A percentile compares a stretch with the other conserved stretches of the same genome.
These are phyloP conservation scores for Streptanthus diversifolius DNA, from an alignment of 345 rosid genomes.

Conservation along the genomic window DNA sequence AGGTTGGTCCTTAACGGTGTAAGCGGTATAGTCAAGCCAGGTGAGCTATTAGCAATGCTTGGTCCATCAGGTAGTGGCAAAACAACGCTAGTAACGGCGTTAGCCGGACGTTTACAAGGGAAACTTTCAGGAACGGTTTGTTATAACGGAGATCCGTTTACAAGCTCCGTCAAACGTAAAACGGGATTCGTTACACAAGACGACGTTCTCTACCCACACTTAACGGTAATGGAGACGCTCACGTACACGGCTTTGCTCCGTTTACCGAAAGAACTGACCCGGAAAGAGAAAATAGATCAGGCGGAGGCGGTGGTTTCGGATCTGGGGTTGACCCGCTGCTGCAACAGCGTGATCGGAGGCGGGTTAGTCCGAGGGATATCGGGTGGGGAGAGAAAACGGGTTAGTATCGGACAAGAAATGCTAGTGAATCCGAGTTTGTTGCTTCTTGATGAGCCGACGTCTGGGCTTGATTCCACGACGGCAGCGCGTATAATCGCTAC, in stretches of 20 bases:
- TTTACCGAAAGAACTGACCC: conserved; percentile 60
- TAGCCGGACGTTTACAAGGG: conserved; percentile 69
- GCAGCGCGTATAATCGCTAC: conserved; percentile 71
- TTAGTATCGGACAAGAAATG: conserved; percentile 87
- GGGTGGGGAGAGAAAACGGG: conserved; percentile 91
- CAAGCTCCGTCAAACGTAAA: conserved; percentile 70
- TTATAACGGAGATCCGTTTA: conserved; percentile 60
- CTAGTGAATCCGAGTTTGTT: conserved; percentile 83
- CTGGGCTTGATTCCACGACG: conserved; percentile 87
- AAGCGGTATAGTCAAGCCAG: conserved; percentile 76
- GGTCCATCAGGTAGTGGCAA: conserved; percentile 98
- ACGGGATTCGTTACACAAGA: conserved; percentile 86
- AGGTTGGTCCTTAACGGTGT: conserved; percentile 66
- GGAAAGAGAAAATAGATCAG: conserved; percentile 61
- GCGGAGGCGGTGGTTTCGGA: conserved; percentile 60
- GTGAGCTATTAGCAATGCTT: conserved; percentile 86
- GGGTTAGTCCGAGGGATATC: conserved; percentile 71
- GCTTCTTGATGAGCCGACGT: conserved; percentile 86
- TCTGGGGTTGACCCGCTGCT: conserved; percentile 67
- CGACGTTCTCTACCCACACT: conserved; percentile 79
- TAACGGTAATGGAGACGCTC: conserved; percentile 76
- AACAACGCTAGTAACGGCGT: conserved; percentile 81
- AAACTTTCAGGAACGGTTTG: conserved; percentile 63
- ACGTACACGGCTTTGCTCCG: conserved; percentile 70
- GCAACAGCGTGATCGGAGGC: conserved; percentile 68